These are phyloP conservation scores for Rhododendron vialii DNA, from an alignment of 148 eudicot genomes.

Conservation along the genomic window DNA sequence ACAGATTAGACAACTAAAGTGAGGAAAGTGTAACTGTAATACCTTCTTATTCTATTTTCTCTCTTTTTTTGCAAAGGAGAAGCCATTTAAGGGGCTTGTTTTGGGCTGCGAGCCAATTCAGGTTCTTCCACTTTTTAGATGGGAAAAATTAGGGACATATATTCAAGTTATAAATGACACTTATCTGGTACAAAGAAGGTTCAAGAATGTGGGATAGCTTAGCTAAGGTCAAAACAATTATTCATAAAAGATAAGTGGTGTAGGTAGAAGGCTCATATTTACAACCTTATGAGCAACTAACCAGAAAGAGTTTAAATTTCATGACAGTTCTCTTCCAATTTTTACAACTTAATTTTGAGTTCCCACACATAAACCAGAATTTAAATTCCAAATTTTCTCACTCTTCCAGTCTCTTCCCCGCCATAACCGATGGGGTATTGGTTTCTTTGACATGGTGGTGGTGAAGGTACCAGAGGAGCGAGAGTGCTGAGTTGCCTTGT, in stretches of 20 bases:
- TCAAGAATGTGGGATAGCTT: background rate
- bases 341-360: background rate
- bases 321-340: background rate
- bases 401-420: background rate
- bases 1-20: background rate
- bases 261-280: background rate
- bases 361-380: background rate
- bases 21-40: background rate
- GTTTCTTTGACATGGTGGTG: background rate
- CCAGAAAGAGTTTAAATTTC: background rate
- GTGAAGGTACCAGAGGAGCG: background rate
- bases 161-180: background rate
- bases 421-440: background rate
- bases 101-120: background rate
- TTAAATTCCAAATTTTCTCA: background rate
- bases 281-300: background rate
- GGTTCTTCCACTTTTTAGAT: background rate
- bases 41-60: background rate
- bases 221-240: background rate
- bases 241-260: background rate
- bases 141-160: background rate
- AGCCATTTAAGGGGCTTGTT: background rate
- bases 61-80: background rate
- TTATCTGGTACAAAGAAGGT: background rate
- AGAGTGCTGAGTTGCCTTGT: background rate